These are phyloP conservation scores for Collybiopsis luxurians DNA, from an alignment of 768 basidiomycete species.

Conservation along the genomic window DNA sequence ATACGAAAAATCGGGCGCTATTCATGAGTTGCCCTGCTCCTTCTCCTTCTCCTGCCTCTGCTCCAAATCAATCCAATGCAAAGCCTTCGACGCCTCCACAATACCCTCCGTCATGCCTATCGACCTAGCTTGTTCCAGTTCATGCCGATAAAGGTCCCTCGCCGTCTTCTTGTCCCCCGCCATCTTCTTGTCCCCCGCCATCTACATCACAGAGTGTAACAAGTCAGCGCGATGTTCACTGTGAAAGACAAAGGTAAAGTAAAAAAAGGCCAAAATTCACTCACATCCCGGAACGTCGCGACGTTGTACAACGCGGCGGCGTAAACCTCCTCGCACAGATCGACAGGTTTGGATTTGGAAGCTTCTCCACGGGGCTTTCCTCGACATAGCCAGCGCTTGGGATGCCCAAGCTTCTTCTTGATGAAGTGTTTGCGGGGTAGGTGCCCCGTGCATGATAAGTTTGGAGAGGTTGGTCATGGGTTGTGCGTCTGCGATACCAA, in stretches of 20 bases:
- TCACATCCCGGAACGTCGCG: conserved; percentile 46
- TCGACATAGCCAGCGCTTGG: conserved; percentile 39
- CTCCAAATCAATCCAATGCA: not conserved
- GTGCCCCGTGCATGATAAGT: conserved; percentile 33
- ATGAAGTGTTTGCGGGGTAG: conserved; percentile 28
- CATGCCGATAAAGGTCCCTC: conserved; percentile 27
- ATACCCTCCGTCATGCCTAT: conserved; percentile 34
- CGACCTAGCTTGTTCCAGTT: conserved; percentile 32
- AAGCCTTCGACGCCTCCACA: conserved; percentile 26
- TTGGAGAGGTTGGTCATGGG: conserved; percentile 46
- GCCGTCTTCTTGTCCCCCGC: conserved; percentile 35
- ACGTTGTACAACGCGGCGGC: conserved; percentile 62
- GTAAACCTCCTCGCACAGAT: conserved; percentile 50
- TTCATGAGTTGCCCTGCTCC: not conserved
- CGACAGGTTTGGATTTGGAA: conserved; percentile 21
- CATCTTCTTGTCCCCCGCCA: no score
- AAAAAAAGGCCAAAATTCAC: not conserved
- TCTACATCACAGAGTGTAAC: no score
- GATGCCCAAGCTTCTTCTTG: conserved; percentile 64
- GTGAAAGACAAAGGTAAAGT: not conserved
- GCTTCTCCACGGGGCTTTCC: conserved; percentile 22
- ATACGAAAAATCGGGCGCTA: not conserved
- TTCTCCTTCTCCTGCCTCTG: no score
- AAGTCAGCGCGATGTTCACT: no score
- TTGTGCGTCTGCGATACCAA: conserved; percentile 41